These are phyloP conservation scores for Russula ochroleuca DNA, from an alignment of 768 basidiomycete genomes.

Conservation along the genomic window DNA sequence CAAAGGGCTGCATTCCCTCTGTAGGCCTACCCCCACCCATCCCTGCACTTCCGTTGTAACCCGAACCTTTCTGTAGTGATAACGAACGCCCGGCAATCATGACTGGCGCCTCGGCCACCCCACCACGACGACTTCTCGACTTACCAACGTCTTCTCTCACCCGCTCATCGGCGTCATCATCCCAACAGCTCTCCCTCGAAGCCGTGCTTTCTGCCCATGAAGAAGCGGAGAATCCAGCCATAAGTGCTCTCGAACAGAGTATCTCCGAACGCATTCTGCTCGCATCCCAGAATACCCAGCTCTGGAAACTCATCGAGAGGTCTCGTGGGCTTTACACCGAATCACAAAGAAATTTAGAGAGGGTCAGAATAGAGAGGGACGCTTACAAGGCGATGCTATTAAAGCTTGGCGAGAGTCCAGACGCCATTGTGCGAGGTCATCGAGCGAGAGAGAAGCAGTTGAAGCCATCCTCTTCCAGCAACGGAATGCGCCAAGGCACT, in stretches of 20 bases:
- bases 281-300: slow-evolving; percentile 78
- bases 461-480: slow-evolving; percentile 33
- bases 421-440: slow-evolving; percentile 36
- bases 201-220: slow-evolving; percentile 54
- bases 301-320: slow-evolving; percentile 95
- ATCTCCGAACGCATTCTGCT: slow-evolving; percentile 78
- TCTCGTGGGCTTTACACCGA: slow-evolving; percentile 78
- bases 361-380: slow-evolving; percentile 78
- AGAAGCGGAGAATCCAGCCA: slow-evolving; percentile 47
- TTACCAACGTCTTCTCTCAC: slow-evolving; percentile 14
- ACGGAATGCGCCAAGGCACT: slow-evolving; percentile 30
- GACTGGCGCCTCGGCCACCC: slow-evolving; percentile 19
- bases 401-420: slow-evolving; percentile 43
- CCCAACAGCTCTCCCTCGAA: slow-evolving; percentile 42
- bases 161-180: slow-evolving; percentile 32
- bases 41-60: neutral
- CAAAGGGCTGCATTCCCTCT: neutral
- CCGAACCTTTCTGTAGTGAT: slow-evolving; percentile 1
- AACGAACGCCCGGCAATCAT: slow-evolving; percentile 14
- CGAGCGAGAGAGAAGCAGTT: slow-evolving; percentile 33
- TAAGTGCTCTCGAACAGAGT: slow-evolving; percentile 66
- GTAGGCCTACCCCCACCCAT: neutral
- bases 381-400: slow-evolving; percentile 42
- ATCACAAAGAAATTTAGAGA: slow-evolving; percentile 79
- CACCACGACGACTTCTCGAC: slow-evolving; percentile 24